Evolutionary conservation across 306 rosid genomes (phyloP), one percentile per base, ranked within the genome.

Genomic region (Crataegus laevigata): DNA sequence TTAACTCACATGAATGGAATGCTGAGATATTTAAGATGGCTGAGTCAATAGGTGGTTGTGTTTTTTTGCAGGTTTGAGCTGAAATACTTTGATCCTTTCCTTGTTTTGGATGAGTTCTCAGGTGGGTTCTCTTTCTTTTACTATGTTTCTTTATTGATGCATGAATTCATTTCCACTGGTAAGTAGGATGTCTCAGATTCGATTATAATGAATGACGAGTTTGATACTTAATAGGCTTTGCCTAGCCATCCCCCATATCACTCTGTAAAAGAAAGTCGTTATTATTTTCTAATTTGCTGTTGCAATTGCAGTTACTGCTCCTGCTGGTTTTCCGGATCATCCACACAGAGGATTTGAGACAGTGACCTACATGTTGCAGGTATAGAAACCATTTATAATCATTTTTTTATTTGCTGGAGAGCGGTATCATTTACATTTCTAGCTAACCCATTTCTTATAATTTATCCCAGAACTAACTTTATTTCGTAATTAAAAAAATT

Each of bases 271-370:
- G 19, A 47, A 47, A 50, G 18, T 18, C 5, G 54, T 50, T 15
- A 40, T 63, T 24, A 64, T 43, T 69, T 38, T 62, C 62, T 81
- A 42, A 81, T 19, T 59, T 22, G 25, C 54, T 6, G 30, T 29
- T 29, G 22, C 22, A 81, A 28, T 78, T 83, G 80, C 91, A 94
- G 97, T 90, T 30, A 72, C 96, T 67, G 92, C 96, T 84, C 99
- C 99, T 43, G 96, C 97, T 86, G 99, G 99, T 12, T 94, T 94
- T 74, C 99, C 92, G 36, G 99, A 94, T 85, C 99, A 94, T 85
- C 97, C 99, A 77, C 99, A 94, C 47, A 89, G 99, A 88, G 99
- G 98, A 88, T 94, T 94, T 84, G 99, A 94, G 83, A 94, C 98
- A 1, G 98, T 94, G 76, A 94, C 99, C 77, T 94, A 94, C 83